phyloP scores from a whole-genome alignment of 23 red algal species.

The Chondrus crispus region DNA sequence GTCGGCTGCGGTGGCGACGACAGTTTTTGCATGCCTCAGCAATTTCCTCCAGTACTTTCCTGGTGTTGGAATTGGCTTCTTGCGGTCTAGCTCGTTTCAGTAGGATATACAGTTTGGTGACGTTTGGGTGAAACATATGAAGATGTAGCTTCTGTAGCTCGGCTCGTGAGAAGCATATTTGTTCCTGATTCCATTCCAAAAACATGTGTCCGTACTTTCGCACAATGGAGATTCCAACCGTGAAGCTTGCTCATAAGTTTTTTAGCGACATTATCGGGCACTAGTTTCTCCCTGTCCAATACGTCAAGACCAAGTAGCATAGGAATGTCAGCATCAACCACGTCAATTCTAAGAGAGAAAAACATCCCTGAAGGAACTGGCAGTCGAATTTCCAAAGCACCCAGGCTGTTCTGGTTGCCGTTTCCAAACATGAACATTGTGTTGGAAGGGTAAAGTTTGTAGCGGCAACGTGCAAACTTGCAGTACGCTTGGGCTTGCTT shows the following conservation, averaged over 20 bases:
- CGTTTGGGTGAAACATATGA: background rate
- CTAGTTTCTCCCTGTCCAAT: background rate
- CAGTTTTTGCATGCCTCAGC: background rate
- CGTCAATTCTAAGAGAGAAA: background rate
- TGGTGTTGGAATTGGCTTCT: background rate
- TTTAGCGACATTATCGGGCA: background rate
- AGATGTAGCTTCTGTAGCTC: constrained; percentile 12
- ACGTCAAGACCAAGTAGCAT: constrained; percentile 12
- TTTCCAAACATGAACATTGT: background rate
- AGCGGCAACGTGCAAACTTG: background rate
- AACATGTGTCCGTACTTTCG: constrained; percentile 27
- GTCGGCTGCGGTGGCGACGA: background rate
- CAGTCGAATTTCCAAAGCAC: background rate
- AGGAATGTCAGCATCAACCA: background rate
- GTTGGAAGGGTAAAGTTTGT: background rate
- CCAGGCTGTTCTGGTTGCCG: background rate
- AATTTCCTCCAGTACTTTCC: background rate
- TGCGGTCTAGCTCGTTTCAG: constrained; percentile 9
- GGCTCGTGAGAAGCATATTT: background rate
- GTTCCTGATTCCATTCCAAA: background rate
- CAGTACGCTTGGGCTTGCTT: background rate
- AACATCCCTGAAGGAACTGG: background rate
- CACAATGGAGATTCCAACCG: background rate
- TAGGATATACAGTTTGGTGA: background rate
- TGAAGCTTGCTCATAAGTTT: background rate